A percentile compares a stretch with the other conserved stretches of the same genome.
Conservation (phyloP, 495 filamentous ascomycete species). For the Penicillium flavigenum region DNA sequence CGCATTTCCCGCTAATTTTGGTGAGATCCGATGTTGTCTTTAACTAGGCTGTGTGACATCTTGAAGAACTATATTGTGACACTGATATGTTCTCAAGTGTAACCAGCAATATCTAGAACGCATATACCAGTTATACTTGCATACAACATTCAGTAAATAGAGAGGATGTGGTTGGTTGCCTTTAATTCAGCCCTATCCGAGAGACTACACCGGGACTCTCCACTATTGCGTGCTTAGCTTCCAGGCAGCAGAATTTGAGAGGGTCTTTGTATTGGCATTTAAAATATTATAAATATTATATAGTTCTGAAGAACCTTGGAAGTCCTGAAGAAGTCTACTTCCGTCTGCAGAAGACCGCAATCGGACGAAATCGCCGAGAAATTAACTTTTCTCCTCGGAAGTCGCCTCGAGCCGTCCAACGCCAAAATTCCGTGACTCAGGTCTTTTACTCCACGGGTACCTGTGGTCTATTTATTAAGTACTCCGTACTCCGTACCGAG, state of each 20-base stretch:
- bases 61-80: too few relatives aligned
- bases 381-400: conserved; percentile 8
- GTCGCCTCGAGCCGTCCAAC: conserved; percentile 6
- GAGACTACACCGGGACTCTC: background rate
- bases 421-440: conserved; percentile 1
- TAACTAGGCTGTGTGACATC: too few relatives aligned
- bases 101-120: too few relatives aligned
- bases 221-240: conserved; percentile 10
- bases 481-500: background rate
- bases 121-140: too few relatives aligned
- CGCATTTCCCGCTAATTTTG: too few relatives aligned
- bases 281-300: background rate
- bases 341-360: background rate
- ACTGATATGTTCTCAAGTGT: too few relatives aligned
- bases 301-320: background rate
- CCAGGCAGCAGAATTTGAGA: conserved; percentile 6
- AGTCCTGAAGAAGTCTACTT: background rate
- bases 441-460: too few relatives aligned
- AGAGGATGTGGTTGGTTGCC: background rate
- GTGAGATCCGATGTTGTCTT: too few relatives aligned
- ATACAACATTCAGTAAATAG: too few relatives aligned
- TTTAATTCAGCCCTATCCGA: conserved; percentile 17
- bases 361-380: background rate
- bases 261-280: background rate
- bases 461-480: background rate